phyloP scores from a whole-genome alignment of 2,329 filamentous ascomycete species.

The Penicillium sp. region DNA sequence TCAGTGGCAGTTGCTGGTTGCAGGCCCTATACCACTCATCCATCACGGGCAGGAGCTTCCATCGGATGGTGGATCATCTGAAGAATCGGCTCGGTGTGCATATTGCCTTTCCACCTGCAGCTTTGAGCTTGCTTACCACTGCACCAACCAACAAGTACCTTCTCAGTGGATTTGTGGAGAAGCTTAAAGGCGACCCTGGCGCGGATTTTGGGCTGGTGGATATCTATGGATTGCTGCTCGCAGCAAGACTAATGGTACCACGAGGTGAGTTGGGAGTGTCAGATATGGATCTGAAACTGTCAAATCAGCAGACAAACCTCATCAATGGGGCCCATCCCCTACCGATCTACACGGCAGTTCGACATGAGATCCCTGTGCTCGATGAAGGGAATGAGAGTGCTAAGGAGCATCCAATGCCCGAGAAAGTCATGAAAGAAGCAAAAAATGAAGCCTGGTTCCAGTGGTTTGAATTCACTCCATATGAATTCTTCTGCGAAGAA shows the following conservation, averaged over 20 bases:
- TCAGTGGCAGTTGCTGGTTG: constrained; percentile 95
- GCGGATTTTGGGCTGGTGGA: constrained; percentile 90
- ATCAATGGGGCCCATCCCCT: constrained; percentile 77
- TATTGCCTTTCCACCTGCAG: constrained; percentile 86
- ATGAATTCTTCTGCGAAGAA: constrained; percentile 94
- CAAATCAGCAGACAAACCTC: constrained; percentile 74
- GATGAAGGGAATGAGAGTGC: constrained; percentile 33
- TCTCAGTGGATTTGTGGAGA: constrained; percentile 84
- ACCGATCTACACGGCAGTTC: constrained; percentile 92
- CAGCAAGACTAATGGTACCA: constrained; percentile 79
- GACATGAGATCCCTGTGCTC: constrained; percentile 83
- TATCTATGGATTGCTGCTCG: constrained; percentile 82
- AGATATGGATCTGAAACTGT: constrained; percentile 81
- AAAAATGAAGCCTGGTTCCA: constrained; percentile 83
- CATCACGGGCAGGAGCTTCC: constrained; percentile 65
- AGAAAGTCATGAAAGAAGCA: constrained; percentile 47
- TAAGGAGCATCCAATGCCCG: constrained; percentile 29
- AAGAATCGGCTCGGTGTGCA: constrained; percentile 82
- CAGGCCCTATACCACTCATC: constrained; percentile 84
- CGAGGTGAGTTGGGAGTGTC: constrained; percentile 76
- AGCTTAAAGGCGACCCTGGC: constrained; percentile 75
- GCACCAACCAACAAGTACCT: constrained; percentile 92
- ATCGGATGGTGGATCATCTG: constrained; percentile 73
- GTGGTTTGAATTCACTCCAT: constrained; percentile 94
- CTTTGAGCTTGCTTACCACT: constrained; percentile 75